Percentiles rank a stretch among this genome's conserved stretches.
Conservation (phyloP, 2,329 filamentous ascomycete genomes). For the Thielaviopsis euricoi region DNA sequence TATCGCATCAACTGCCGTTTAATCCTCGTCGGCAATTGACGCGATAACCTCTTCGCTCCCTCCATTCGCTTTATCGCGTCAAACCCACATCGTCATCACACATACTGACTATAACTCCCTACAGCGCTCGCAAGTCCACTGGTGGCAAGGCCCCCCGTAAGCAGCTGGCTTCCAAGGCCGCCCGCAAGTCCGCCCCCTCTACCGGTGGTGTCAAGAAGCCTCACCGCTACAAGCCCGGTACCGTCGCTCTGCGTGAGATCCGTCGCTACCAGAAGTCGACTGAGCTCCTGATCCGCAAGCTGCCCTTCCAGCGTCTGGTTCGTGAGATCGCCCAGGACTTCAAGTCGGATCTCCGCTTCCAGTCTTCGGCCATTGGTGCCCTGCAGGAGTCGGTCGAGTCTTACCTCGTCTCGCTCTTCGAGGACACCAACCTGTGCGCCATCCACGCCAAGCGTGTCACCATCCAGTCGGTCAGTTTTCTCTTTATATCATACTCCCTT, state of each 20-base stretch:
- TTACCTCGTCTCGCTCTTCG: conserved; percentile 94
- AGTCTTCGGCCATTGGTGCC: conserved; percentile 92
- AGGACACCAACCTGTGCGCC: conserved; percentile 96
- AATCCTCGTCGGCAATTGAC: conserved; percentile 19
- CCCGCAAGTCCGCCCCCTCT: conserved; percentile 92
- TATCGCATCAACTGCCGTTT: conserved; percentile 31
- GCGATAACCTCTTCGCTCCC: conserved; percentile 3
- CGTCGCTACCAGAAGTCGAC: conserved; percentile 96
- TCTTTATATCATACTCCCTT: background rate
- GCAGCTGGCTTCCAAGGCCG: conserved; percentile 98
- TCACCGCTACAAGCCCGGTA: conserved; percentile 79
- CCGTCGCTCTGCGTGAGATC: conserved; percentile 96
- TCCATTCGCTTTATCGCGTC: too few relatives aligned
- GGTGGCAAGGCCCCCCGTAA: conserved; percentile 72
- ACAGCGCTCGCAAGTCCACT: conserved; percentile 52
- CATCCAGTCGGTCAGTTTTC: conserved; percentile 48
- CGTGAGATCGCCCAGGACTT: conserved; percentile 94
- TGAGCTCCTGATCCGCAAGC: conserved; percentile 89
- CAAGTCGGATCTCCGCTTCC: conserved; percentile 92
- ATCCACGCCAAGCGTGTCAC: conserved; percentile 99
- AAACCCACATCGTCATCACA: background rate
- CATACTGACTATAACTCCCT: background rate
- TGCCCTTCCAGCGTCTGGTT: conserved; percentile 93
- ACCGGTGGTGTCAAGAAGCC: conserved; percentile 97
- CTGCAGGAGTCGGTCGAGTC: conserved; percentile 98